These are phyloP conservation scores for Leccinum fibrillosum DNA, from an alignment of 768 basidiomycete genomes.

Conservation along the genomic window DNA sequence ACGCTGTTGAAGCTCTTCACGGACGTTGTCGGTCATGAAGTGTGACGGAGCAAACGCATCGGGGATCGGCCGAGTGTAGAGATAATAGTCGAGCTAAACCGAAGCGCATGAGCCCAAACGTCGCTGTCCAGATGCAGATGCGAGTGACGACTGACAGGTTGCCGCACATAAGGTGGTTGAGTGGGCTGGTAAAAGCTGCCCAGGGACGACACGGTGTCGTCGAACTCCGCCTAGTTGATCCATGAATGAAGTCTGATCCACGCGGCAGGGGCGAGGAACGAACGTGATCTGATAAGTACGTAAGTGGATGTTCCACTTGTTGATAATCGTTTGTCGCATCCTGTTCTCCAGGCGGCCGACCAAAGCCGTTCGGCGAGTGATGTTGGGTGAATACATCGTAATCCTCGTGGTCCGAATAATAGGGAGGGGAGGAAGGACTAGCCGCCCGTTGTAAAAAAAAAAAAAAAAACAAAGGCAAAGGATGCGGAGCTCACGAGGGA, in stretches of 20 bases:
- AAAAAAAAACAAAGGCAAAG: background rate
- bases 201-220: constrained; percentile 23
- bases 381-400: constrained; percentile 34
- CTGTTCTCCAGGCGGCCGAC: constrained; percentile 15
- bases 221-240: constrained; percentile 30
- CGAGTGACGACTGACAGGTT: constrained; percentile 53
- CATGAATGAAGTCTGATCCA: background rate
- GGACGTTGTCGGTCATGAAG: constrained; percentile 81
- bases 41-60: constrained; percentile 57
- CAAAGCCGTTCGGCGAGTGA: constrained; percentile 1
- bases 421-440: constrained; percentile 29
- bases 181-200: constrained; percentile 39
- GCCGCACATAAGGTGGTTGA: constrained; percentile 52
- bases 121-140: constrained; percentile 1
- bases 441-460: constrained; percentile 8
- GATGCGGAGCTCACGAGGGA: constrained; percentile 22
- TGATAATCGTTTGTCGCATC: constrained; percentile 21
- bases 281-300: constrained; percentile 23
- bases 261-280: constrained; percentile 5
- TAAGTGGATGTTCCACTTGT: constrained; percentile 15
- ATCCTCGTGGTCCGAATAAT: constrained; percentile 33
- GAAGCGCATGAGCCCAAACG: background rate
- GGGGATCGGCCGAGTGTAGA: constrained; percentile 76
- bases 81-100: constrained; percentile 82
- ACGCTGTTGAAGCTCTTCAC: constrained; percentile 53